A percentile compares a stretch with the other conserved stretches of the same genome.
These are phyloP conservation scores for Pelargonium fulgidum DNA, from an alignment of 441 rosid species.

Conservation along the genomic window DNA sequence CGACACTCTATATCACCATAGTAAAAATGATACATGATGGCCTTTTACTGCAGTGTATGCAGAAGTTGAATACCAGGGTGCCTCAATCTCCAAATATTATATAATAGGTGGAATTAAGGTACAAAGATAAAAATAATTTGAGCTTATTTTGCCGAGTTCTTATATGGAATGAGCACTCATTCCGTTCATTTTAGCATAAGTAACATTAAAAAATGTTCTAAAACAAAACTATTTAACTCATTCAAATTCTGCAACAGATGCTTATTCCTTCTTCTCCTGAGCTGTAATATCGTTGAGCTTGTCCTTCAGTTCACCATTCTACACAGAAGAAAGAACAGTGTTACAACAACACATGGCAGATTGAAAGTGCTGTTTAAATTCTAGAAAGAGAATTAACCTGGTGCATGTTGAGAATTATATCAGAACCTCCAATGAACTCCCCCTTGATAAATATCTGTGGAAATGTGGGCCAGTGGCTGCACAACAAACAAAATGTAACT, in stretches of 20 bases:
- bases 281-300: constrained; percentile 50
- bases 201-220: neutral
- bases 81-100: no score
- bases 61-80: no score
- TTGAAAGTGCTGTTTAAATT: neutral
- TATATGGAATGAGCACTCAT: no score
- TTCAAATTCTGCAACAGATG: constrained; percentile 1
- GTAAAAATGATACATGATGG: no score
- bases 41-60: no score
- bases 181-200: no score
- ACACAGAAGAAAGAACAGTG: constrained; percentile 13
- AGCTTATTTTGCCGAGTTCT: neutral
- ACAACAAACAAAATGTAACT: constrained; percentile 15
- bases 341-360: constrained; percentile 8
- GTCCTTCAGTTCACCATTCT: constrained; percentile 78
- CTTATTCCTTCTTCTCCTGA: constrained; percentile 32
- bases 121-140: neutral
- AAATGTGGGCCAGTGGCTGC: constrained; percentile 94
- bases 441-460: constrained; percentile 90
- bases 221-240: constrained; percentile 5
- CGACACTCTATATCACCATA: no score
- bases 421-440: constrained; percentile 91
- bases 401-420: constrained; percentile 77
- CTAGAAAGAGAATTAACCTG: constrained; percentile 38
- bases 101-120: no score